Conservation (phyloP, 2,329 filamentous ascomycete genomes). For the Phialophora expanda region DNA sequence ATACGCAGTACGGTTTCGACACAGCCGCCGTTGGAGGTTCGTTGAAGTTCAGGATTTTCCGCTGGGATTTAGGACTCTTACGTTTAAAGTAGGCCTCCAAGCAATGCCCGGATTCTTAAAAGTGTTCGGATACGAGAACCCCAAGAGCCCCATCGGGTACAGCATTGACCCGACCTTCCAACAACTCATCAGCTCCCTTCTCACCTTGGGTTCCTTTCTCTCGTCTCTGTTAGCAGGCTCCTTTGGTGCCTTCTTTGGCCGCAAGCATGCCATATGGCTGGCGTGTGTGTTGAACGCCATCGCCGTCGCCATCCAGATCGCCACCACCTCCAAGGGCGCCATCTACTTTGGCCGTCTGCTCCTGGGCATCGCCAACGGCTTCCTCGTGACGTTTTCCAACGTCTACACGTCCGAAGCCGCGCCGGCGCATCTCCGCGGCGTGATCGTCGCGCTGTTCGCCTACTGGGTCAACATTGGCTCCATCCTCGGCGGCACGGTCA, state of each 20-base stretch:
- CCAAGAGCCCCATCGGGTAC: constrained; percentile 42
- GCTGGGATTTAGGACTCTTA: neutral
- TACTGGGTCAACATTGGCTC: constrained; percentile 38
- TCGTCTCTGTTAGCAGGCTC: constrained; percentile 44
- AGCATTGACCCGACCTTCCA: constrained; percentile 48
- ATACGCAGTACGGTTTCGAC: constrained; percentile 61
- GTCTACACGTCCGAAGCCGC: constrained; percentile 57
- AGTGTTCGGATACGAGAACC: constrained; percentile 39
- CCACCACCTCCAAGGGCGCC: constrained; percentile 57
- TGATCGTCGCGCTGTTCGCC: constrained; percentile 56
- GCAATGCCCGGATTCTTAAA: constrained; percentile 33
- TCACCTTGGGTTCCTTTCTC: constrained; percentile 53
- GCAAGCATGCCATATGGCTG: constrained; percentile 52
- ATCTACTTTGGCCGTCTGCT: constrained; percentile 62
- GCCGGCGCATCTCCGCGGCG: constrained; percentile 56
- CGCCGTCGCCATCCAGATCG: constrained; percentile 64
- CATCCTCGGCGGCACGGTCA: constrained; percentile 35
- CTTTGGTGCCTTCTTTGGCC: constrained; percentile 45
- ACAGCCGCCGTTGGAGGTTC: constrained; percentile 48
- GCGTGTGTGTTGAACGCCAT: constrained; percentile 57
- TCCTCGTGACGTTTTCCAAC: constrained; percentile 55
- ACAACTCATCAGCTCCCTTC: constrained; percentile 53
- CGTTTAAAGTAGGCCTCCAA: constrained; percentile 11
- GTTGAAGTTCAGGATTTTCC: neutral
- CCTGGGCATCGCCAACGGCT: constrained; percentile 57